Evolutionary conservation across 2,329 filamentous ascomycete genomes (phyloP), one percentile per base, ranked within the genome.

Genomic region (Graphilbum ipis-grandicollis): DNA sequence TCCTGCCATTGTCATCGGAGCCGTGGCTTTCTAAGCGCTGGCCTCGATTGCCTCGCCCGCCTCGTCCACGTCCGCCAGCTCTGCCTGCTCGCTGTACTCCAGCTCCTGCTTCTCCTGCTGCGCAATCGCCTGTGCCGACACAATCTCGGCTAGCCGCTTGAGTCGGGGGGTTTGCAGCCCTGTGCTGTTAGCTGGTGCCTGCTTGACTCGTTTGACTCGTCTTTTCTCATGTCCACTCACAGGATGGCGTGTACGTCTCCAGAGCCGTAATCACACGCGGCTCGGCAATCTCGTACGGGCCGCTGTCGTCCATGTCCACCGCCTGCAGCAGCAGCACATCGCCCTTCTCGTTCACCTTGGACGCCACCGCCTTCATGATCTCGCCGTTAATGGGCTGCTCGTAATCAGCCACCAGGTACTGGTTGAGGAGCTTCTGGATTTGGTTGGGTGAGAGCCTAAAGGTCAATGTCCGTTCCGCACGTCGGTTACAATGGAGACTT

Each of bases 351-450:
- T 88, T 96, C 33, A 98, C 90, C 37, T 86, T 73, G 29, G 85
- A 93, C 8, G 92, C 90, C 37, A 98, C 92, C 8, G 90, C 90
- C 64, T 98, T 98, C 90, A 98, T 98, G 54, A 98, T 98, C 57
- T 98, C 90, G 53, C 88, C 90, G 51, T 98, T 96, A 59, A 98
- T 98, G 28, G 90, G 90, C 60, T 96, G 90, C 60, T 98, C 90
- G 57, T 98, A 98, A 59, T 98, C 90, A 41, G 90, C 90, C 39
- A 98, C 88, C 34, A 98, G 72, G 55, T 98, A 98, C 58, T 98
- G 90, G 60, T 98, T 98, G 46, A 98, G 68, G 25, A 98, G 72
- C 64, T 98, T 98, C 59, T 98, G 90, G 44, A 98, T 98, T 58
- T 98, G 90, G 60, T 94, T 96, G 36, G 90, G 90, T 2, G 88